phyloP scores from a whole-genome alignment of 306 rosid genomes.

The Leucaena leucocephala region DNA sequence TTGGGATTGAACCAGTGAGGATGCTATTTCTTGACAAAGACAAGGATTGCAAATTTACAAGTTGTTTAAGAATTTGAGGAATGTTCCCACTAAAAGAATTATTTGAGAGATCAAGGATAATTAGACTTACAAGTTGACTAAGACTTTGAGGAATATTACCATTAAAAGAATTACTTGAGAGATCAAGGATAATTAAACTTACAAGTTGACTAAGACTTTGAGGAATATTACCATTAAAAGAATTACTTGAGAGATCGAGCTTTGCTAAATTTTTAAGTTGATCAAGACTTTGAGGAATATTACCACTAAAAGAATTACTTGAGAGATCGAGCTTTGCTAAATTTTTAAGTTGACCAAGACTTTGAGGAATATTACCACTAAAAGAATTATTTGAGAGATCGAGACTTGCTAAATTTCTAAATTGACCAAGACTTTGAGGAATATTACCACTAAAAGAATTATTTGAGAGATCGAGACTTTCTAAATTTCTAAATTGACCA shows the following conservation, averaged over 20 bases:
- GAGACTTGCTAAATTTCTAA: too few relatives aligned
- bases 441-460: not conserved
- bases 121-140: not conserved
- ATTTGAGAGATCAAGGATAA: too few relatives aligned
- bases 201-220: not conserved
- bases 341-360: not conserved
- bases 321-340: too few relatives aligned
- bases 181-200: rapidly evolving
- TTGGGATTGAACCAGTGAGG: too few relatives aligned
- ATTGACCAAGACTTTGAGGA: not conserved
- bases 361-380: not conserved
- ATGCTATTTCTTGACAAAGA: too few relatives aligned
- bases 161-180: not conserved
- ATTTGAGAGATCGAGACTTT: not conserved
- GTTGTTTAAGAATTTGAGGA: too few relatives aligned
- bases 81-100: too few relatives aligned
- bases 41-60: too few relatives aligned
- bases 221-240: not conserved
- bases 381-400: not conserved
- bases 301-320: too few relatives aligned
- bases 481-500: not conserved
- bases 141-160: not conserved
- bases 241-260: not conserved
- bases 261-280: not conserved
- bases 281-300: not conserved